phyloP scores from a whole-genome alignment of 192 early-diverging fungal genomes.

The Podila clonocystis region DNA sequence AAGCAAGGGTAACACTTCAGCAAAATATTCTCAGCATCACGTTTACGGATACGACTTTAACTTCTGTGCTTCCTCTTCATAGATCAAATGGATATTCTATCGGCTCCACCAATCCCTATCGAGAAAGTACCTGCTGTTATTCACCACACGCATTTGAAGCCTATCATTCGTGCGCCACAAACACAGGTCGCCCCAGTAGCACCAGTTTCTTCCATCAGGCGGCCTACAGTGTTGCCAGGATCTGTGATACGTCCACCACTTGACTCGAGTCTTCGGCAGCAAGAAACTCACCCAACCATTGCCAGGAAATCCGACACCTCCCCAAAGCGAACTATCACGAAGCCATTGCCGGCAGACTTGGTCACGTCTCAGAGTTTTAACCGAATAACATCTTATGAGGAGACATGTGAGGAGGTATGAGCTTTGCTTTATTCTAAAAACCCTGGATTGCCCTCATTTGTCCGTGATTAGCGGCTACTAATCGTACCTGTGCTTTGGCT shows the following conservation, averaged over 20 bases:
- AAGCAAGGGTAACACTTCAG: conserved; percentile 4
- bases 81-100: neutral
- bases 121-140: neutral
- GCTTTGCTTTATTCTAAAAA: neutral
- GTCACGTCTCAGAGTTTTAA: neutral
- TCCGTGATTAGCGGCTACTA: neutral
- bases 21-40: no score
- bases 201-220: neutral
- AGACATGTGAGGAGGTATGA: neutral
- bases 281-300: neutral
- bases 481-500: neutral
- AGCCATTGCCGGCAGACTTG: conserved; percentile 10
- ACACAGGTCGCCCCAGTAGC: neutral
- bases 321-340: neutral
- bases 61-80: neutral
- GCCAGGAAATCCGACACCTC: neutral
- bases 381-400: neutral
- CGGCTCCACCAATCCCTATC: neutral
- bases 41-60: no score
- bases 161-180: neutral
- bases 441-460: neutral
- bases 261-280: neutral
- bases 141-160: neutral
- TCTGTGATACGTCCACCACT: conserved; percentile 8
- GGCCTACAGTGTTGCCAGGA: neutral